Evolutionary conservation across 129 eudicot species (phyloP).

Genomic region (Flaveria sonorensis): DNA sequence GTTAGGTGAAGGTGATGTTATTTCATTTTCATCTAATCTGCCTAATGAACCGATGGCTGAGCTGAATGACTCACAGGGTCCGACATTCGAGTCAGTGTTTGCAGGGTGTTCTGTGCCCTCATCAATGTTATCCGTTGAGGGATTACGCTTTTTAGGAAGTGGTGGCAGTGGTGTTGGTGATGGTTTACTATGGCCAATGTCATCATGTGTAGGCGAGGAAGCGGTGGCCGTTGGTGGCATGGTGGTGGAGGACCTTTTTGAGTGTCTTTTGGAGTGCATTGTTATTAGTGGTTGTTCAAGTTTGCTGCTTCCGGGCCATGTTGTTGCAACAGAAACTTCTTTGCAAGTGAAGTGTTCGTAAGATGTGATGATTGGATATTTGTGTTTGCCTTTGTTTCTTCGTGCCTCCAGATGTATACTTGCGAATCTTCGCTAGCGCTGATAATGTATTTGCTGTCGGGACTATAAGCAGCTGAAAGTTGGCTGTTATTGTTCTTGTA

Average conservation of each 20-base stretch:
- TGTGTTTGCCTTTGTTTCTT: constrained; percentile 50
- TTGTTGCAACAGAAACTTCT: constrained; percentile 74
- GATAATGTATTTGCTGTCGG: constrained; percentile 64
- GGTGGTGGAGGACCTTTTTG: constrained; percentile 41
- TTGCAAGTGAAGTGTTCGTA: constrained; percentile 73
- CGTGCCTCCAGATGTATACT: constrained; percentile 81
- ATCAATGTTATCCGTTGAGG: constrained; percentile 39
- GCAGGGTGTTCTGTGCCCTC: constrained; percentile 48
- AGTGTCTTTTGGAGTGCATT: constrained; percentile 57
- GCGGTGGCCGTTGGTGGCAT: constrained; percentile 32
- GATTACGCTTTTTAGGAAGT: constrained; percentile 48
- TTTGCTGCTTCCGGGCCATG: constrained; percentile 68
- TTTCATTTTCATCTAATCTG: constrained; percentile 27
- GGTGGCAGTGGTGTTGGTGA: constrained; percentile 60
- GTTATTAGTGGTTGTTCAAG: constrained; percentile 59
- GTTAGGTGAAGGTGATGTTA: constrained; percentile 30
- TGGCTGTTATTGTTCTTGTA: constrained; percentile 78
- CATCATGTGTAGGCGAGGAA: constrained; percentile 42
- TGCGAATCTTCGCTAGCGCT: constrained; percentile 91
- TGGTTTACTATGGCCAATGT: constrained; percentile 38
- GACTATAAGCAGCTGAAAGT: constrained; percentile 64
- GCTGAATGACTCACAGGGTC: constrained; percentile 48
- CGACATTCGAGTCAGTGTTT: constrained; percentile 49
- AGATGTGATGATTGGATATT: constrained; percentile 32
- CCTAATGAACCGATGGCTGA: constrained; percentile 37